Evolutionary conservation across 495 filamentous ascomycete species (phyloP).

Genomic region (Cairneyella variabilis): DNA sequence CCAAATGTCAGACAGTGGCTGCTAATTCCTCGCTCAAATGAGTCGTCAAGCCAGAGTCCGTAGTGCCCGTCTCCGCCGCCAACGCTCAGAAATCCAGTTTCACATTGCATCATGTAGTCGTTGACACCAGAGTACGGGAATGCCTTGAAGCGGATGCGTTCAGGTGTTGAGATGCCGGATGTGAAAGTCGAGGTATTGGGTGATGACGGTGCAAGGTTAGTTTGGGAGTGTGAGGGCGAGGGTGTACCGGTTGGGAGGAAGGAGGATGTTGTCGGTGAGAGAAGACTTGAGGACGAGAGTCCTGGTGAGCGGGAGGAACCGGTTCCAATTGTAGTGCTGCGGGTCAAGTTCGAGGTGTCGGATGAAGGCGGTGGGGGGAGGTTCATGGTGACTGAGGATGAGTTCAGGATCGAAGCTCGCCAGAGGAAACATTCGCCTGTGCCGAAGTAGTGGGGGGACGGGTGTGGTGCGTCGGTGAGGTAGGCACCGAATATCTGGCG

Average conservation of each 20-base stretch:
- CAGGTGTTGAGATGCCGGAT: conserved; percentile 31
- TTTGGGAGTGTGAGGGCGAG: conserved; percentile 45
- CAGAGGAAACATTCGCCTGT: conserved; percentile 98
- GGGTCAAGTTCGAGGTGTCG: conserved; percentile 65
- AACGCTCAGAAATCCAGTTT: conserved; percentile 76
- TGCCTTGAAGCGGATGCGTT: conserved; percentile 84
- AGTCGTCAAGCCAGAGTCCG: conserved; percentile 88
- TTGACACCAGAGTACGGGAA: conserved; percentile 96
- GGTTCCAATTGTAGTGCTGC: conserved; percentile 61
- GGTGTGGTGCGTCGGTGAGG: conserved; percentile 80
- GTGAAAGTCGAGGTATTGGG: conserved; percentile 28
- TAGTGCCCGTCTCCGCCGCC: conserved; percentile 85
- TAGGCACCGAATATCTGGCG: conserved; percentile 85
- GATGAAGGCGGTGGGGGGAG: conserved; percentile 72
- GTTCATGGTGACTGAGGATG: conserved; percentile 40
- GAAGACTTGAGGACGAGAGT: conserved; percentile 63
- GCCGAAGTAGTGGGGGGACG: conserved; percentile 82
- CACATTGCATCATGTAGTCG: conserved; percentile 94
- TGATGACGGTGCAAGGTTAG: conserved; percentile 26
- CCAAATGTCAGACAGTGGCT: conserved; percentile 83
- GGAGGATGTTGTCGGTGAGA: not conserved
- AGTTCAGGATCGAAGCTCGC: conserved; percentile 64
- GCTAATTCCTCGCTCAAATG: conserved; percentile 82
- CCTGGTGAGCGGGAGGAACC: conserved; percentile 23
- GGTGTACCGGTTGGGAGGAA: conserved; percentile 32